phyloP scores from a whole-genome alignment of 192 early-diverging fungal genomes.

The Dispira simplex region DNA sequence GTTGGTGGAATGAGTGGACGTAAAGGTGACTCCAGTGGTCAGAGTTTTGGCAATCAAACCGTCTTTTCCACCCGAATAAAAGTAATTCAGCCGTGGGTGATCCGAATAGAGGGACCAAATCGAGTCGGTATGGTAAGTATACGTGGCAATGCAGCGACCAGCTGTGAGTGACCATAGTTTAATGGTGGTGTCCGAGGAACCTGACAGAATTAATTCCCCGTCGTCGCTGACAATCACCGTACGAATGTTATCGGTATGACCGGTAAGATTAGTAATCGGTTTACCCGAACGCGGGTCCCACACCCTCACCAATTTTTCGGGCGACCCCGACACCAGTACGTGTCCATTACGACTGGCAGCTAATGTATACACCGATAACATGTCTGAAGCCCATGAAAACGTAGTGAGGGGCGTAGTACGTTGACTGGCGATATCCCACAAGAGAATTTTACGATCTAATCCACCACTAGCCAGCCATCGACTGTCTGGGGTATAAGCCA shows the following conservation, averaged over 20 bases:
- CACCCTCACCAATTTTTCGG: constrained; percentile 80
- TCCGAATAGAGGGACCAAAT: constrained; percentile 83
- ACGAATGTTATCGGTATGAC: constrained; percentile 95
- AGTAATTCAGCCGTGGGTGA: constrained; percentile 73
- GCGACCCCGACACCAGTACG: constrained; percentile 77
- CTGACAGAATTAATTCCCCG: constrained; percentile 74
- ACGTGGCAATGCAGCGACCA: constrained; percentile 78
- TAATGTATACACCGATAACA: constrained; percentile 74
- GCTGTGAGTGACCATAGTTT: constrained; percentile 92
- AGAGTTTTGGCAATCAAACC: constrained; percentile 78
- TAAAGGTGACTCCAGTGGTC: constrained; percentile 27
- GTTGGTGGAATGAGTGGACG: constrained; percentile 8
- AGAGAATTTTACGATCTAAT: constrained; percentile 67
- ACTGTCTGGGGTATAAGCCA: constrained; percentile 56
- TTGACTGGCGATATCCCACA: constrained; percentile 78
- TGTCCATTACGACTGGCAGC: constrained; percentile 64
- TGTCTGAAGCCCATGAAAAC: constrained; percentile 20
- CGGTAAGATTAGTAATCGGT: constrained; percentile 60
- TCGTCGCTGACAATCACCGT: constrained; percentile 73
- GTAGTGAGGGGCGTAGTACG: constrained; percentile 26
- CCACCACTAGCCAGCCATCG: constrained; percentile 82
- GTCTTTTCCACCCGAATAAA: constrained; percentile 87
- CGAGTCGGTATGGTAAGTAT: constrained; percentile 70
- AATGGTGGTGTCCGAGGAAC: constrained; percentile 87
- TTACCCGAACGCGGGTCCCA: constrained; percentile 76